Evolutionary conservation across 2,329 filamentous ascomycete species (phyloP).

Genomic region (Didymella pomorum): DNA sequence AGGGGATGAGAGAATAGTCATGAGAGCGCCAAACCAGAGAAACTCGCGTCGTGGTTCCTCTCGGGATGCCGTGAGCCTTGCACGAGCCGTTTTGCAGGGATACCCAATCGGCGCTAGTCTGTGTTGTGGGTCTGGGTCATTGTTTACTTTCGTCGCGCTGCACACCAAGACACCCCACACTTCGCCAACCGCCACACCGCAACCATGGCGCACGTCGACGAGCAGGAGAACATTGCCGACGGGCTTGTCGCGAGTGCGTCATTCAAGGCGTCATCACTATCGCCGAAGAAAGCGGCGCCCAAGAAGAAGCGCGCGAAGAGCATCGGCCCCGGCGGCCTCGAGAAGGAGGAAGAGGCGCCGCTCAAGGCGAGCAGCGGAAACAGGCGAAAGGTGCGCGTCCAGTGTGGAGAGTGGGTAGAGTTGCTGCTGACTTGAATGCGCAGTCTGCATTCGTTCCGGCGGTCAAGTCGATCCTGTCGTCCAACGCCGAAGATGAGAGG

Average conservation of each 20-base stretch:
- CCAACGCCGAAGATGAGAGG: constrained; percentile 63
- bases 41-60: too few relatives aligned
- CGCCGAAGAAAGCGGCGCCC: constrained; percentile 41
- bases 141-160: constrained; percentile 27
- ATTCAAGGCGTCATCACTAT: constrained; percentile 37
- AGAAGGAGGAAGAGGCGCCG: constrained; percentile 81
- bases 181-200: constrained; percentile 12
- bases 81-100: constrained; percentile 19
- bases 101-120: constrained; percentile 2
- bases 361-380: constrained; percentile 79
- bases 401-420: neutral
- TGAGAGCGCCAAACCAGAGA: too few relatives aligned
- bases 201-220: constrained; percentile 52
- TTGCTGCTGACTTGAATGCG: constrained; percentile 24
- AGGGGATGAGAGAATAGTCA: too few relatives aligned
- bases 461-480: constrained; percentile 64
- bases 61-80: neutral
- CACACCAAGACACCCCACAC: constrained; percentile 22
- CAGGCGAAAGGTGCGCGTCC: constrained; percentile 72
- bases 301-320: constrained; percentile 79
- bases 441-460: constrained; percentile 58
- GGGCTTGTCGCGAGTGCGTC: constrained; percentile 45
- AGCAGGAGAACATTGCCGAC: constrained; percentile 75
- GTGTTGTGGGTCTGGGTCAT: constrained; percentile 8
- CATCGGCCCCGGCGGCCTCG: constrained; percentile 89